Conservation (phyloP, 495 filamentous ascomycete species). For the Aspergillus sclerotioniger region DNA sequence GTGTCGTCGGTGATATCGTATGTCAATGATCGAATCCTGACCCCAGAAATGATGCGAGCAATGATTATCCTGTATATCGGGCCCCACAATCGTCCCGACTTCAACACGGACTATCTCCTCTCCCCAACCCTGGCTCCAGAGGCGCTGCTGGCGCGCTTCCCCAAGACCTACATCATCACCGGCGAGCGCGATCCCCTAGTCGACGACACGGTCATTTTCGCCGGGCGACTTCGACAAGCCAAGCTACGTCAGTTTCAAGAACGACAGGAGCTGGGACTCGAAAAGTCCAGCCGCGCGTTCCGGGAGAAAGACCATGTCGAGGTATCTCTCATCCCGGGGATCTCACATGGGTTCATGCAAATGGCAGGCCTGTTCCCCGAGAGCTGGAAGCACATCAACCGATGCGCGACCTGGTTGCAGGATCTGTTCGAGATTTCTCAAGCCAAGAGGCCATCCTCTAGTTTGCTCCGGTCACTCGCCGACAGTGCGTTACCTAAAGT, state of each 20-base stretch:
- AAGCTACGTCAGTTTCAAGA: slow-evolving; percentile 67
- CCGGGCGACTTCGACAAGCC: slow-evolving; percentile 77
- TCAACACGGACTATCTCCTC: slow-evolving; percentile 84
- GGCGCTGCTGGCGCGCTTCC: slow-evolving; percentile 73
- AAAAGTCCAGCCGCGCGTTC: slow-evolving; percentile 53
- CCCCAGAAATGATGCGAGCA: slow-evolving; percentile 97
- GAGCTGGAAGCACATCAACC: slow-evolving; percentile 76
- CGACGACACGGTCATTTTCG: slow-evolving; percentile 95
- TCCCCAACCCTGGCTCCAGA: slow-evolving; percentile 89
- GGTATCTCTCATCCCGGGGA: slow-evolving; percentile 78
- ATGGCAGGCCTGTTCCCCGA: slow-evolving; percentile 85
- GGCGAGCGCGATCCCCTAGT: slow-evolving; percentile 94
- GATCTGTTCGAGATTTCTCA: slow-evolving; percentile 61
- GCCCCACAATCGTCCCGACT: slow-evolving; percentile 87
- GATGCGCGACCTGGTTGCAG: slow-evolving; percentile 73
- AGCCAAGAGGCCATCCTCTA: slow-evolving; percentile 26
- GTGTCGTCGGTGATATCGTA: slow-evolving; percentile 97
- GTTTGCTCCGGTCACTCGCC: slow-evolving; percentile 18
- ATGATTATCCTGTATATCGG: slow-evolving; percentile 99
- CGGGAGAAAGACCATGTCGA: slow-evolving; percentile 77
- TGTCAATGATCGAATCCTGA: slow-evolving; percentile 91
- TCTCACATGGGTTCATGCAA: slow-evolving; percentile 90
- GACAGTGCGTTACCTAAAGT: not conserved
- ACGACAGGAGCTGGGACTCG: slow-evolving; percentile 61
- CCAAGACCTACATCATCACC: slow-evolving; percentile 89